Evolutionary conservation across 371 early-diverging fungal genomes (phyloP), one percentile per base, ranked within the genome.

Genomic region (Circinella umbellata): DNA sequence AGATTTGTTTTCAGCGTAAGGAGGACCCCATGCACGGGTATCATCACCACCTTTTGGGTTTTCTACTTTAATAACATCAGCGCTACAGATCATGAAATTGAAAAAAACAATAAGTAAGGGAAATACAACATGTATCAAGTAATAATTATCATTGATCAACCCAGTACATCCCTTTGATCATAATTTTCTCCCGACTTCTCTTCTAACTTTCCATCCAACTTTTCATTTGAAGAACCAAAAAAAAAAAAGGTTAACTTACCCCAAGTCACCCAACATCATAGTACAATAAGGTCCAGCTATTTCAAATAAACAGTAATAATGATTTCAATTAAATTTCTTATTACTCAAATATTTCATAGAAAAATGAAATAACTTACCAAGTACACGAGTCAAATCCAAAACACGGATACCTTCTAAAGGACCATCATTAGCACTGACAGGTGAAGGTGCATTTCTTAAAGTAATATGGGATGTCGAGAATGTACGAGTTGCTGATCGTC

Each of bases 1-100:
- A 39, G 86, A 86, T 36, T 74, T 71, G 67, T 82, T 88, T 61
- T 69, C 63, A 15, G 87, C 84, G 81, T 87, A 92, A 4, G 93
- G 92, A 7, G 94, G 91, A 0, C 95, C 94, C 96, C 95, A 96
- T 9, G 86, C 72, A 5, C 96, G 87, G 0, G 97, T 96, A 73
- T 96, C 97, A 72, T 95, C 97, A 38, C 92, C 92, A 13, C 86
- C 85, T 27, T 85, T 72, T 39, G 95, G 95, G 46, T 91, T 87
- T 76, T 96, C 97, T 38, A 97, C 78, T 68, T 97, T 97, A 77
- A 96, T 91, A 4, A 96, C 89, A 36, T 95, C 94, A 1, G 97
- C 97, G n/a, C 94, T 92, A 63, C 3, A 42, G 3, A 42, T 7
- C 13, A 13, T 57, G n/a, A 57, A 57, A 17, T 14, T 27, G 27